These are phyloP conservation scores for Taxawa tesnikishii DNA, from an alignment of 2,329 filamentous ascomycete species.

Conservation along the genomic window DNA sequence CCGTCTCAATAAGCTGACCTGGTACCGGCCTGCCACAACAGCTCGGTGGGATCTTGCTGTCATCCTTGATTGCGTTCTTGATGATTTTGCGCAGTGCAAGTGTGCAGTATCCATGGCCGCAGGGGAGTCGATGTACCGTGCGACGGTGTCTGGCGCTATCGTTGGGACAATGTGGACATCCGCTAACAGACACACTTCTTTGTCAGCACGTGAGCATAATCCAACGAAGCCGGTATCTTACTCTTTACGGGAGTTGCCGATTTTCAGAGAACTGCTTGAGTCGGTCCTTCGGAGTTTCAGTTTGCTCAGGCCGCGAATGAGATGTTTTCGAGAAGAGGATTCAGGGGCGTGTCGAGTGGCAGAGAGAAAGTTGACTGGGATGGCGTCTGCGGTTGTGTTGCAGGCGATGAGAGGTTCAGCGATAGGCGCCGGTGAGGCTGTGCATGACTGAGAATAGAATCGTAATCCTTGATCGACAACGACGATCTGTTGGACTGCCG, in stretches of 20 bases:
- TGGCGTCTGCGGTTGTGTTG: conserved; percentile 17
- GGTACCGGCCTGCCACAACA: conserved; percentile 29
- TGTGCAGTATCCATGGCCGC: conserved; percentile 21
- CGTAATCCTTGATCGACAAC: conserved; percentile 21
- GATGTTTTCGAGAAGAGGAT: conserved; percentile 17
- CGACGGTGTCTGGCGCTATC: conserved; percentile 13
- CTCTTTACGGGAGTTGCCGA: too few relatives aligned
- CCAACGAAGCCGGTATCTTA: not conserved
- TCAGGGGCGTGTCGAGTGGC: conserved; percentile 14
- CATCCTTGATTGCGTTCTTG: conserved; percentile 21
- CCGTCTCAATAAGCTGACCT: conserved; percentile 23
- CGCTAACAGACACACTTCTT: conserved; percentile 1
- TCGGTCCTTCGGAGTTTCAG: conserved; percentile 14
- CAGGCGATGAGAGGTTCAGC: conserved; percentile 17
- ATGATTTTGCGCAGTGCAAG: conserved; percentile 21
- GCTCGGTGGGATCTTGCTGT: conserved; percentile 19
- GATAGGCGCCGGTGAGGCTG: conserved; percentile 13
- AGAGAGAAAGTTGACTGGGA: conserved; percentile 19
- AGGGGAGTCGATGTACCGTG: conserved; percentile 19
- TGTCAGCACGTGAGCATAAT: not conserved
- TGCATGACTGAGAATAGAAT: conserved; percentile 17
- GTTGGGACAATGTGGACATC: conserved; percentile 20
- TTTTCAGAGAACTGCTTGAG: conserved; percentile 14
- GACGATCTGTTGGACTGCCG: conserved; percentile 9
- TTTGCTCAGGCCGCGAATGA: conserved; percentile 20